Evolutionary conservation across 2,329 filamentous ascomycete genomes (phyloP), one percentile per base, ranked within the genome.

Genomic region (Ilyonectria robusta): DNA sequence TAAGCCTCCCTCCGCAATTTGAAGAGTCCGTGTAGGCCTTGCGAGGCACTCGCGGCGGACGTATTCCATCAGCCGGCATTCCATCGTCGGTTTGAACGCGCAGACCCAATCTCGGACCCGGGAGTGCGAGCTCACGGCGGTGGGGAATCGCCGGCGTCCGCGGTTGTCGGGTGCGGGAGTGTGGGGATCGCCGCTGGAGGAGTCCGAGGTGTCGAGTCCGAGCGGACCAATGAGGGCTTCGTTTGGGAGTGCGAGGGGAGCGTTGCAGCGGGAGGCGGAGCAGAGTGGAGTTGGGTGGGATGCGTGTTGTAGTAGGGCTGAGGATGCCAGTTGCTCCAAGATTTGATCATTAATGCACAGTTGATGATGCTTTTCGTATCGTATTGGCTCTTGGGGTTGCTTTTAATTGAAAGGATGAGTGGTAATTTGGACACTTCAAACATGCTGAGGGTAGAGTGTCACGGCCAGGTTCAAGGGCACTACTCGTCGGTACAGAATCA

Each of bases 131-230:
- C 42, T 48, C 15, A 15, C 10, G 31, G 10, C 17, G 21, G n/a
- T 48, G 44, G 42, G 47, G 35, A 29, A 11, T 46, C 4, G 8
- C 8, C 48, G 11, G 13, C 23, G 19, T 19, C 19, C 19, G 10
- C 2, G n/a, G 8, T 40, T 29, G 29, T 19, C 15, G 19, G 40
- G n/a, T 17, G 46, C 23, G 47, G 44, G 46, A 59, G 19, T 4
- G 7, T 9, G n/a, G 42, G 19, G 15, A 44, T 33, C 10, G 4
- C 4, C 15, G 40, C n/a, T 17, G n/a, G 13, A 9, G 3, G 10
- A 71, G 69, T 71, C 66, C 68, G 68, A 72, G 62, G 13, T 31
- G 11, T 26, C 15, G 44, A 72, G 64, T 72, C 68, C 70, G 72
- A 74, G 66, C 65, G 29, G 44, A 11, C 73, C 70, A 75, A 75